A percentile compares a stretch with the other conserved stretches of the same genome.
phyloP scores from a whole-genome alignment of 441 rosid species.

The Geranium incanum region DNA sequence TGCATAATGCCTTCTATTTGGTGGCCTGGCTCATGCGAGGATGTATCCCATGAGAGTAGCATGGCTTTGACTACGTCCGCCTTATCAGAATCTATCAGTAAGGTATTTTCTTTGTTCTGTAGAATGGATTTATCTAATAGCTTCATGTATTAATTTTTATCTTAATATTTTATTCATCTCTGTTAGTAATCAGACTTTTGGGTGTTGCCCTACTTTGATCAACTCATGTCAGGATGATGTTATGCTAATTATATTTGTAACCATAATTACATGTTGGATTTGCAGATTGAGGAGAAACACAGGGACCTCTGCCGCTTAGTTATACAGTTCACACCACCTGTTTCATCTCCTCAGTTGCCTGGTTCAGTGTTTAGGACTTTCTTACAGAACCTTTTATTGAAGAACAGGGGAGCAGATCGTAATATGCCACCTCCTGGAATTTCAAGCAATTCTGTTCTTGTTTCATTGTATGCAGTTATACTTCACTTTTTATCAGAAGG shows the following conservation, averaged over 20 bases:
- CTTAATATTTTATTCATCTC: not conserved
- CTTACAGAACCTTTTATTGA: slow-evolving; percentile 73
- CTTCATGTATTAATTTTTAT: not conserved
- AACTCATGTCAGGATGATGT: not conserved
- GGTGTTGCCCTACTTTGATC: not conserved
- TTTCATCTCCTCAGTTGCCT: slow-evolving; percentile 64
- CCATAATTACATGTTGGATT: slow-evolving; percentile 16
- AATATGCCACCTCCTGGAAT: slow-evolving; percentile 75
- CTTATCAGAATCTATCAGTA: slow-evolving; percentile 66
- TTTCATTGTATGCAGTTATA: slow-evolving; percentile 72
- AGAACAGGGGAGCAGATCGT: slow-evolving; percentile 85
- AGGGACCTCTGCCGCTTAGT: slow-evolving; percentile 86
- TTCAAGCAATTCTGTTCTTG: slow-evolving; percentile 80
- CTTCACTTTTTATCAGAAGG: slow-evolving; percentile 97
- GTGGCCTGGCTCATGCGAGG: slow-evolving; percentile 98
- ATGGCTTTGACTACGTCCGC: slow-evolving; percentile 72
- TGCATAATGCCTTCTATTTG: slow-evolving; percentile 84
- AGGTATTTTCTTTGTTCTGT: slow-evolving; percentile 40
- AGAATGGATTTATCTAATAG: slow-evolving; percentile 7
- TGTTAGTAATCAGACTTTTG: not conserved
- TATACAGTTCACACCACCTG: slow-evolving; percentile 81
- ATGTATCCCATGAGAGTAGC: slow-evolving; percentile 63
- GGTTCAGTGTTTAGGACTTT: slow-evolving; percentile 89
- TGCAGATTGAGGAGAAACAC: slow-evolving; percentile 94
- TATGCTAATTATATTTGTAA: not conserved